These are phyloP conservation scores for Vitis hybrid DNA, from an alignment of 177 flowering plant genomes.

Conservation along the genomic window DNA sequence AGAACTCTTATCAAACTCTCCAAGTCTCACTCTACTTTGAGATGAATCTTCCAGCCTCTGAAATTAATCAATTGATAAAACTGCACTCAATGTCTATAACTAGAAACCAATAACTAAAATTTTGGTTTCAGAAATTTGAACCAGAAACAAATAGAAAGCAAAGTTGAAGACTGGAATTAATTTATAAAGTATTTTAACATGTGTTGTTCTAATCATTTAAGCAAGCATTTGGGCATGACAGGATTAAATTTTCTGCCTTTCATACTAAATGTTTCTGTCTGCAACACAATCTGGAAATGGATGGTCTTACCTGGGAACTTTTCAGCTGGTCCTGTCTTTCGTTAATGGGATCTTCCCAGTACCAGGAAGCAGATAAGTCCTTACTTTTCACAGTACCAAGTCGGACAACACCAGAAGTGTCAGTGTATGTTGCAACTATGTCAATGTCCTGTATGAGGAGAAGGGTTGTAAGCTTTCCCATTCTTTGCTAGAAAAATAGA, in stretches of 20 bases:
- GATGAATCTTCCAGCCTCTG: constrained; percentile 32
- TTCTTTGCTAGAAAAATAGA: neutral
- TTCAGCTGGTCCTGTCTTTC: constrained; percentile 25
- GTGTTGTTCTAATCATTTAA: too few species aligned
- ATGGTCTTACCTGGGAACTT: constrained; percentile 41
- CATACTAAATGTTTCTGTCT: too few species aligned
- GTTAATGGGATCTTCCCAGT: constrained; percentile 58
- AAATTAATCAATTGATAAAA: constrained; percentile 3
- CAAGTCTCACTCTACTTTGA: constrained; percentile 22
- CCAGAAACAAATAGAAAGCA: neutral
- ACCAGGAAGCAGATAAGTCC: constrained; percentile 85
- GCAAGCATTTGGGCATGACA: too few species aligned
- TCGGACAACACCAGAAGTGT: constrained; percentile 59
- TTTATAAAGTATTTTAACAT: too few species aligned
- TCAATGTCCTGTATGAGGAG: constrained; percentile 60
- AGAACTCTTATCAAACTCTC: constrained; percentile 19
- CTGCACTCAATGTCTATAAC: too few species aligned
- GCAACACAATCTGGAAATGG: too few species aligned
- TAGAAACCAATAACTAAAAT: neutral
- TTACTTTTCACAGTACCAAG: constrained; percentile 54
- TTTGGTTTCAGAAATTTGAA: neutral
- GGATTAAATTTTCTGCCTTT: too few species aligned
- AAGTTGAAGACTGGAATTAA: neutral
- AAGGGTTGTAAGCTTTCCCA: constrained; percentile 8
- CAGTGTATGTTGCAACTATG: constrained; percentile 68